Conservation (phyloP, 306 rosid species). For the Gynostemma pentaphyllum region DNA sequence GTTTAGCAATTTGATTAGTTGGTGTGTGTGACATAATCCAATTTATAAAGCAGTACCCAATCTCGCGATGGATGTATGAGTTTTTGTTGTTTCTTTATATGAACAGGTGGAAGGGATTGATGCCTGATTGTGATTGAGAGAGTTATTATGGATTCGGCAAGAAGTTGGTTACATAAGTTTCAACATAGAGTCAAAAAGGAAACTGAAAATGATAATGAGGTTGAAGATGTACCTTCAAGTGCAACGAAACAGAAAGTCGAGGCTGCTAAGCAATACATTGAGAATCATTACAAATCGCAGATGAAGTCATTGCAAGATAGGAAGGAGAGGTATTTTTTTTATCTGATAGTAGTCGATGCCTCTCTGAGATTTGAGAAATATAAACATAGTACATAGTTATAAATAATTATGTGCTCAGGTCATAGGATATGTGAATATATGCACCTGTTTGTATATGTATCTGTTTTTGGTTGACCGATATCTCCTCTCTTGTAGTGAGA, state of each 20-base stretch:
- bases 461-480: neutral
- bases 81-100: neutral
- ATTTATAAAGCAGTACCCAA: neutral
- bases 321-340: slow-evolving; percentile 56
- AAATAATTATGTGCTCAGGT: neutral
- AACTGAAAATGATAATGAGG: slow-evolving; percentile 15
- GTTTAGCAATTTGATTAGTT: too few species aligned
- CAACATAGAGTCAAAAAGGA: slow-evolving; percentile 29
- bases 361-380: neutral
- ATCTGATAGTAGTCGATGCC: neutral
- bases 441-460: neutral
- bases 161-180: slow-evolving; percentile 46
- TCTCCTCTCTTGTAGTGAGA: neutral
- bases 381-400: neutral
- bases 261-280: slow-evolving; percentile 84
- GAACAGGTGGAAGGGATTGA: slow-evolving; percentile 7
- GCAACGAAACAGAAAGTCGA: slow-evolving; percentile 60
- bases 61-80: neutral
- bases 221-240: slow-evolving; percentile 39
- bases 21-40: neutral
- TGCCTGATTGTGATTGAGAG: slow-evolving; percentile 13
- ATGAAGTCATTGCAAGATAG: slow-evolving; percentile 76
- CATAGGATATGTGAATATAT: neutral
- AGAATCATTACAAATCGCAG: slow-evolving; percentile 72
- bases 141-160: slow-evolving; percentile 38